Conservation (phyloP, 2,329 filamentous ascomycete species). For the Davidsoniella virescens region DNA sequence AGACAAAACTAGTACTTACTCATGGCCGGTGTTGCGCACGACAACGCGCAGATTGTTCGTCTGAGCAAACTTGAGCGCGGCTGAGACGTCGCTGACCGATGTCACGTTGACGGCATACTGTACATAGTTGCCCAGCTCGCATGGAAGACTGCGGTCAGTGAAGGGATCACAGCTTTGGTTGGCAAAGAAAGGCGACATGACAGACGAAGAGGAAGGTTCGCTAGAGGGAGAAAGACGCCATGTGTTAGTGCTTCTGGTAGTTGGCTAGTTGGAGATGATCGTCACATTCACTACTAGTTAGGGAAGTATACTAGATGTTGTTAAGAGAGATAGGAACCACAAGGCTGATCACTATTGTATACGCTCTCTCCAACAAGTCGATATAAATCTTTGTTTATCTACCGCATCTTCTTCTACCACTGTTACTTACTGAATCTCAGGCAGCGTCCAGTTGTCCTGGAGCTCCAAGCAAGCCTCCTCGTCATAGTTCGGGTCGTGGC, state of each 20-base stretch:
- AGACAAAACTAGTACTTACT: conserved; percentile 18
- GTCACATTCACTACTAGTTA: neutral
- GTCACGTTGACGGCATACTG: conserved; percentile 24
- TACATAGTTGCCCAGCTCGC: conserved; percentile 28
- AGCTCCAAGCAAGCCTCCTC: conserved; percentile 25
- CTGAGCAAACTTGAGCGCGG: conserved; percentile 23
- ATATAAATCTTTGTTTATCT: too few species aligned
- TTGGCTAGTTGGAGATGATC: neutral
- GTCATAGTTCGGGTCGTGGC: conserved; percentile 33
- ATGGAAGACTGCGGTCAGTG: conserved; percentile 22
- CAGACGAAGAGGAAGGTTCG: conserved; percentile 23
- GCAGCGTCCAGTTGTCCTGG: conserved; percentile 20
- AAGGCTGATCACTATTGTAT: too few species aligned
- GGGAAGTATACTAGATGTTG: too few species aligned
- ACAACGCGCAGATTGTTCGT: conserved; percentile 23
- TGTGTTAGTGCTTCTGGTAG: neutral
- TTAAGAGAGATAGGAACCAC: too few species aligned
- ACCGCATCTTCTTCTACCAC: neutral
- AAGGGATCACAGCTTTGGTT: conserved; percentile 25
- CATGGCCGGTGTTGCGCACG: conserved; percentile 21
- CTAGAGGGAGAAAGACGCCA: conserved; percentile 14
- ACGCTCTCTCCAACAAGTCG: too few species aligned
- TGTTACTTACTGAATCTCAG: conserved; percentile 22
- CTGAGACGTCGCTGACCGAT: conserved; percentile 18
- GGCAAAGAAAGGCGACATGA: conserved; percentile 25